Conservation (phyloP, 108 stramenopile species). For the Aurantiochytrium sp. region DNA sequence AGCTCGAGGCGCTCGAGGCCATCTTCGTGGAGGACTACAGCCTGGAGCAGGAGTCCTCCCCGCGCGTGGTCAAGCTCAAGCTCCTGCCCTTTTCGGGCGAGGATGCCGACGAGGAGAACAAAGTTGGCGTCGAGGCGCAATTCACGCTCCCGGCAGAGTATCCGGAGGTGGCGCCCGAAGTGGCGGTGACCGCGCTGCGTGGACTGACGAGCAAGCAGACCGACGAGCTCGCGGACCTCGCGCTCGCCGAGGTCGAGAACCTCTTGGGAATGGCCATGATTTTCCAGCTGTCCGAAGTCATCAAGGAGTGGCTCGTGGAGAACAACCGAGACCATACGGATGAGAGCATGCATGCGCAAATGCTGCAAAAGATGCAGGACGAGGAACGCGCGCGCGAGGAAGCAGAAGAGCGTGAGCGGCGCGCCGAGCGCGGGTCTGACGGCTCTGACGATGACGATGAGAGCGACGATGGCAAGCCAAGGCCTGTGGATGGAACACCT, state of each 20-base stretch:
- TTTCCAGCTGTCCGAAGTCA: neutral
- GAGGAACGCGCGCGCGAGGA: neutral
- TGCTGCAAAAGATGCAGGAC: neutral
- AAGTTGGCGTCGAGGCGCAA: neutral
- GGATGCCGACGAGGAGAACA: neutral
- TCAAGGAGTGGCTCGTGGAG: slow-evolving; percentile 4
- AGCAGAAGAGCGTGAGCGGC: neutral
- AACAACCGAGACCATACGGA: slow-evolving; percentile 7
- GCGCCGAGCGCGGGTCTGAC: neutral
- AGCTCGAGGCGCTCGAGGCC: slow-evolving; percentile 12
- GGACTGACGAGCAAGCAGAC: neutral
- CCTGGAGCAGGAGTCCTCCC: neutral
- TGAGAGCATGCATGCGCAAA: slow-evolving; percentile 11
- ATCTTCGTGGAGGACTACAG: slow-evolving; percentile 16
- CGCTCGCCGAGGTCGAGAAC: neutral
- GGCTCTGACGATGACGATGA: neutral
- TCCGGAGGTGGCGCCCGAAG: neutral
- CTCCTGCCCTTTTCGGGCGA: neutral
- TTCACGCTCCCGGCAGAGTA: neutral
- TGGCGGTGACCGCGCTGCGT: neutral
- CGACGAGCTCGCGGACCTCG: neutral
- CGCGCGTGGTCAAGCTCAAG: neutral
- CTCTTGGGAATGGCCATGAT: neutral
- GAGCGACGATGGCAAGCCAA: neutral
- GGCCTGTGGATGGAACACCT: neutral